These are phyloP conservation scores for apple (Malus domestica) DNA, from an alignment of 306 rosid species.

Conservation along the genomic window DNA sequence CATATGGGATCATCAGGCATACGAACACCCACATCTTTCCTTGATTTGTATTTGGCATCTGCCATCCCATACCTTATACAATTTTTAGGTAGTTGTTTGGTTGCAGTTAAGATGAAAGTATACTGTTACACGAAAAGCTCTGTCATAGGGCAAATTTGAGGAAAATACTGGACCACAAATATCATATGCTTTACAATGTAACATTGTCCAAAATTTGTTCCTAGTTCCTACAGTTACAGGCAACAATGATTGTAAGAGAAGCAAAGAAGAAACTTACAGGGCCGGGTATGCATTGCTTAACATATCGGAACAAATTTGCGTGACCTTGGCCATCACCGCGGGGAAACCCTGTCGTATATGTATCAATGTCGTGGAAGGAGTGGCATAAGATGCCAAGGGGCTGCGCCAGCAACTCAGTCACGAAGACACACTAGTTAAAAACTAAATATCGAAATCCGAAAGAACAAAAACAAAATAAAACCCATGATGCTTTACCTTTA, in stretches of 20 bases:
- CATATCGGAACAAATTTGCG: constrained; percentile 63
- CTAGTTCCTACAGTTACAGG: background rate
- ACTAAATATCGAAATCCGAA: constrained; percentile 5
- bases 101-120: constrained; percentile 87
- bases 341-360: constrained; percentile 78
- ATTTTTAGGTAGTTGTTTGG: constrained; percentile 81
- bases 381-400: constrained; percentile 92
- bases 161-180: constrained; percentile 3
- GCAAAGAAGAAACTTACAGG: constrained; percentile 66
- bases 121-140: constrained; percentile 49
- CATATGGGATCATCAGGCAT: constrained; percentile 83
- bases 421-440: background rate
- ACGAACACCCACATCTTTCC: constrained; percentile 86
- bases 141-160: constrained; percentile 17
- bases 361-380: constrained; percentile 86
- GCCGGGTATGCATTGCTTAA: constrained; percentile 89
- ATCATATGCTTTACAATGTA: background rate
- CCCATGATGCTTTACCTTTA: constrained; percentile 50
- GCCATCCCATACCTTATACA: constrained; percentile 73
- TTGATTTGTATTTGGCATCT: constrained; percentile 53
- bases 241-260: background rate
- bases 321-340: constrained; percentile 88
- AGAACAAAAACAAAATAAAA: background rate
- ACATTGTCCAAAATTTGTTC: background rate
- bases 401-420: constrained; percentile 30